Base-by-base conservation (phyloP, 106 monocot genomes). In the Cymbidium sinense region DNA sequence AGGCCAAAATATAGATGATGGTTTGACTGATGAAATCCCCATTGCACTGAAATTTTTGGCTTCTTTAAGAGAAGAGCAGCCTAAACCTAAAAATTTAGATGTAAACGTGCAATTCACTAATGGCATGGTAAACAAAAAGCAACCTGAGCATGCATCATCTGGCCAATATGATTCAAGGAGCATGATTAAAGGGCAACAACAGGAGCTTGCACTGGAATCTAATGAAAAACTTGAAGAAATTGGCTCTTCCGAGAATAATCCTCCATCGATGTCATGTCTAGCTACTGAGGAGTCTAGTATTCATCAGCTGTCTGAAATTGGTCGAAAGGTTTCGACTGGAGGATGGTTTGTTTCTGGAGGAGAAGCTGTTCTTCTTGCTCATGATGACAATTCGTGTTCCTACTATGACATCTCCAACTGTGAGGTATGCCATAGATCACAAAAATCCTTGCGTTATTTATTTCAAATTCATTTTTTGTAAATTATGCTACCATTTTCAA, bases 281-380 rank as follows among this genome's bases (percentile, higher is more conserved):
- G 94, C 84, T 35, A 79, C 43, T 27, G 92, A 92, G 18, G 90
- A 99, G 67, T 79, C 70, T 55, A 55, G 13, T 10, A 64, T 21
- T 21, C 64, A 80, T 72, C 82, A 84, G 64, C 75, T 94, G 58
- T 82, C 54, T 76, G 87, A 92, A 44, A 95, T 99, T 58, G 90
- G 95, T 3, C 34, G 25, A 76, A 94, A 95, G 54, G 20, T 83
- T 5, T 92, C 92, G 72, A 92, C 99, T 73, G 92, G 90, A 43
- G 99, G 99, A 50, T 99, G 99, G 95, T 99, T 99, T 89, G 95
- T 95, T 75, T 95, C 95, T 50, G 98, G 95, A 71, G 99, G 93
- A 51, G 98, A 99, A 90, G 95, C 95, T 65, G 92, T 89, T 80
- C 99, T 99, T 86, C 86, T 99, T 50, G 87, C 99, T 9, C 92